Percentiles rank a stretch among this genome's conserved stretches.
These are phyloP conservation scores for Starmerella tilneyi DNA, from an alignment of 805 yeast species.

Conservation along the genomic window DNA sequence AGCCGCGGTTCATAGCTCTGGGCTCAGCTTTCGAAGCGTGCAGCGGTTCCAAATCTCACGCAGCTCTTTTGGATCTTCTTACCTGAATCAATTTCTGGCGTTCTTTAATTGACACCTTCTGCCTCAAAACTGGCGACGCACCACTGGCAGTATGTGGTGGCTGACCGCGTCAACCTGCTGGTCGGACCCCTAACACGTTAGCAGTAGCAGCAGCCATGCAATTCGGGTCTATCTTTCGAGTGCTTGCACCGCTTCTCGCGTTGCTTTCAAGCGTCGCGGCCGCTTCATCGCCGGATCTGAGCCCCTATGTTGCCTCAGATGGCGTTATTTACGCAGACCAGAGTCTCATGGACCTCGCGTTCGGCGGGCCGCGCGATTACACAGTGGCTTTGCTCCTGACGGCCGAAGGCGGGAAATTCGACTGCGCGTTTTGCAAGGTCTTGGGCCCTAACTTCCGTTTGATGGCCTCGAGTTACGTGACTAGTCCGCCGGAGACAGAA, in stretches of 20 bases:
- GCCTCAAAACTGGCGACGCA: too few species aligned
- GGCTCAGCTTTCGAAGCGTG: too few species aligned
- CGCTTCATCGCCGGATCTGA: conserved; percentile 4
- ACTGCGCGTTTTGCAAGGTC: conserved; percentile 64
- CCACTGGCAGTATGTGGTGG: too few species aligned
- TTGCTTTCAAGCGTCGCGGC: conserved; percentile 2
- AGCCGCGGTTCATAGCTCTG: too few species aligned
- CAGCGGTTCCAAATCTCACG: too few species aligned
- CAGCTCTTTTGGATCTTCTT: too few species aligned
- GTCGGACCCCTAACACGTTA: too few species aligned
- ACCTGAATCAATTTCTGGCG: too few species aligned
- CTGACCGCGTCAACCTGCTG: too few species aligned
- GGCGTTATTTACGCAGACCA: conserved; percentile 26
- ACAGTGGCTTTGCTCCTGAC: conserved; percentile 59
- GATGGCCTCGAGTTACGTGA: conserved; percentile 52
- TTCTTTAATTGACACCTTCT: too few species aligned
- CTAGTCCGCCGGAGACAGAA: conserved; percentile 40
- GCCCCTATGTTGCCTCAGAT: conserved; percentile 16
- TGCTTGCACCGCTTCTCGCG: conserved; percentile 12
- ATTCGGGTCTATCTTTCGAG: conserved; percentile 4
- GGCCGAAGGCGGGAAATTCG: conserved; percentile 60
- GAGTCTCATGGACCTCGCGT: conserved; percentile 34
- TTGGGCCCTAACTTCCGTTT: conserved; percentile 54
- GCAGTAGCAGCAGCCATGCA: conserved; percentile 7
- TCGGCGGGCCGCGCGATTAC: conserved; percentile 54